Percentiles rank a stretch among this genome's conserved stretches.
These are phyloP conservation scores for Lepidium aucheri DNA, from an alignment of 345 rosid species.

Conservation along the genomic window DNA sequence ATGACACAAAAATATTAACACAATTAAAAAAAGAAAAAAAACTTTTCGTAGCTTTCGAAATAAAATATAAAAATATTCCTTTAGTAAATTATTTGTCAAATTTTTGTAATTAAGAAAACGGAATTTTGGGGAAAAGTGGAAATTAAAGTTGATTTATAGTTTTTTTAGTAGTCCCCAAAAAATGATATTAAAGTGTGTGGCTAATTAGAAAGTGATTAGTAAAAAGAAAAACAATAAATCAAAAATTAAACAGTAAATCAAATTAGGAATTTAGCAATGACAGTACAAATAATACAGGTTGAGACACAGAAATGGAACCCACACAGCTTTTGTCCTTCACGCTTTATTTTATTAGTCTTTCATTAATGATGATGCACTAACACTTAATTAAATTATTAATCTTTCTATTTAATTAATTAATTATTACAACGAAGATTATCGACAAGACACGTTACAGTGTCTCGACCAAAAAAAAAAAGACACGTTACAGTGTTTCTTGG, in stretches of 20 bases:
- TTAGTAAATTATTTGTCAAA: background rate
- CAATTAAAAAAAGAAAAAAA: no score
- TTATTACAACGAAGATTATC: background rate
- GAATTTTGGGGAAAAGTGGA: background rate
- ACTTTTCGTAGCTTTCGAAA: no score
- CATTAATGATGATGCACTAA: conserved; percentile 16
- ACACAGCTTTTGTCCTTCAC: conserved; percentile 28
- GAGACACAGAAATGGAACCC: conserved; percentile 19
- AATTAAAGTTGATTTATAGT: background rate
- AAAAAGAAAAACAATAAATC: background rate
- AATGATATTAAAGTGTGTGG: no score
- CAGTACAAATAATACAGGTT: conserved; percentile 26
- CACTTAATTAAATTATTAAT: background rate
- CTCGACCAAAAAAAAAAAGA: no score
- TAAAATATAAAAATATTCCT: no score
- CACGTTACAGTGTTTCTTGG: conserved; percentile 5
- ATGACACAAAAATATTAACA: no score
- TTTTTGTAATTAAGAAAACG: background rate
- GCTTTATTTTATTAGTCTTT: conserved; percentile 28
- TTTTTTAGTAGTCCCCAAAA: background rate
- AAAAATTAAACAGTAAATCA: conserved; percentile 12
- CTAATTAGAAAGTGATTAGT: background rate
- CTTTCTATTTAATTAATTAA: background rate
- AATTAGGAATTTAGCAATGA: background rate
- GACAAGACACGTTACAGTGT: conserved; percentile 1